phyloP scores from a whole-genome alignment of 139 green algal species.

The Eudorina sp. region DNA sequence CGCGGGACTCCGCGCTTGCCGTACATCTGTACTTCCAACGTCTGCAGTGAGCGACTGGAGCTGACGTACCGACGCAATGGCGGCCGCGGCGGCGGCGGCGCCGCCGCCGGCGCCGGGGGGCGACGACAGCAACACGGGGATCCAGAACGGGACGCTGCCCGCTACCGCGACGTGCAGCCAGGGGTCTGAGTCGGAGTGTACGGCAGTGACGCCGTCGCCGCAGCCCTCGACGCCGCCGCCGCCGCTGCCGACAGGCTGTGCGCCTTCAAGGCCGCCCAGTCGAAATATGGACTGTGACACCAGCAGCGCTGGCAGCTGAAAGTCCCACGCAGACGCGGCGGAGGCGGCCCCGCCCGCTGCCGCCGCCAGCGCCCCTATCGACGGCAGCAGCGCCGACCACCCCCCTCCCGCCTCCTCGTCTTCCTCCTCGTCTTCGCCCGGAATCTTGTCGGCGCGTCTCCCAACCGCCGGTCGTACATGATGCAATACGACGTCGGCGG shows the following conservation, averaged over 20 bases:
- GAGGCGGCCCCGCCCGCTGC: neutral
- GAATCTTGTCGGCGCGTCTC: neutral
- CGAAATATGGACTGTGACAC: neutral
- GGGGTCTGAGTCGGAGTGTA: no score
- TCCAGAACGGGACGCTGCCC: slow-evolving; percentile 9
- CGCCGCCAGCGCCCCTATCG: neutral
- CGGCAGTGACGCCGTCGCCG: neutral
- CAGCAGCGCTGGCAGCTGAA: neutral
- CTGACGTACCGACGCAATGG: neutral
- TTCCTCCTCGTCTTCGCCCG: neutral
- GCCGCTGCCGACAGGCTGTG: neutral
- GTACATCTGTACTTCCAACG: no score
- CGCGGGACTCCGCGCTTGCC: no score
- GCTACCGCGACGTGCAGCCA: neutral
- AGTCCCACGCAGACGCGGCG: neutral
- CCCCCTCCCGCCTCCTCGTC: neutral
- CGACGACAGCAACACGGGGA: neutral
- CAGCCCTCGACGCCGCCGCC: neutral
- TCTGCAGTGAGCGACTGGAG: no score
- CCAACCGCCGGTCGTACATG: neutral
- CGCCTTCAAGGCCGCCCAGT: no score
- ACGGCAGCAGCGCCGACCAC: neutral
- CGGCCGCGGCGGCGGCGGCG: neutral
- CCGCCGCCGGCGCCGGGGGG: neutral
- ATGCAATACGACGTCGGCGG: neutral